Conservation (phyloP, 495 filamentous ascomycete genomes). For the Penicillium cosmopolitanum region DNA sequence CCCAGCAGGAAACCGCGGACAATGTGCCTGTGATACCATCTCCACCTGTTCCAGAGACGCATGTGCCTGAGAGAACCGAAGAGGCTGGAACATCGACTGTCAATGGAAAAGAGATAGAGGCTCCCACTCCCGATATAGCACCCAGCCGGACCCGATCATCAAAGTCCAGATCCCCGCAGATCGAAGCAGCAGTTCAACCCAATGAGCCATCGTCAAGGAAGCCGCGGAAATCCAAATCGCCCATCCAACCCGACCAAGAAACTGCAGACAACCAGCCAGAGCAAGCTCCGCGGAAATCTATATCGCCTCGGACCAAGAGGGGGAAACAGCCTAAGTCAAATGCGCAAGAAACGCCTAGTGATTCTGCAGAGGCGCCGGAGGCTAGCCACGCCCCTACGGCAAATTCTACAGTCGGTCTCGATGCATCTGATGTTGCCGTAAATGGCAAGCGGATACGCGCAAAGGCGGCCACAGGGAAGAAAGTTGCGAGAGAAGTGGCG, state of each 20-base stretch:
- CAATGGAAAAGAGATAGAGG: constrained; percentile 2
- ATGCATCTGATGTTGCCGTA: background rate
- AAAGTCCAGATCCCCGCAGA: constrained; percentile 6
- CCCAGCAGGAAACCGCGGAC: background rate
- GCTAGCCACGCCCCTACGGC: background rate
- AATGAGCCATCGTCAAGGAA: background rate
- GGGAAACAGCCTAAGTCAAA: background rate
- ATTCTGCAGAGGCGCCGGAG: background rate
- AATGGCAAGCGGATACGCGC: background rate
- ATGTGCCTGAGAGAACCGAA: background rate
- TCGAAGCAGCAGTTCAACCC: background rate
- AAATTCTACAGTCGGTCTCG: background rate
- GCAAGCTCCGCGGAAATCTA: background rate
- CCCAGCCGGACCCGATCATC: constrained; percentile 6
- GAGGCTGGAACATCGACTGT: background rate
- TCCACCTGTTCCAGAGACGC: background rate
- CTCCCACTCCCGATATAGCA: background rate
- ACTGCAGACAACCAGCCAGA: background rate
- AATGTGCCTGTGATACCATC: background rate
- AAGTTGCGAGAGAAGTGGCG: background rate
- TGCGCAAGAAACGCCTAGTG: background rate
- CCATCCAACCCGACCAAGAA: background rate
- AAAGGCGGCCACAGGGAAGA: background rate
- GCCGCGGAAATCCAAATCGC: background rate
- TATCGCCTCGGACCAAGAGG: background rate